A percentile compares a stretch with the other conserved stretches of the same genome.
Conservation (phyloP, 2,329 filamentous ascomycete genomes). For the Hymenoscyphus fructigenus region DNA sequence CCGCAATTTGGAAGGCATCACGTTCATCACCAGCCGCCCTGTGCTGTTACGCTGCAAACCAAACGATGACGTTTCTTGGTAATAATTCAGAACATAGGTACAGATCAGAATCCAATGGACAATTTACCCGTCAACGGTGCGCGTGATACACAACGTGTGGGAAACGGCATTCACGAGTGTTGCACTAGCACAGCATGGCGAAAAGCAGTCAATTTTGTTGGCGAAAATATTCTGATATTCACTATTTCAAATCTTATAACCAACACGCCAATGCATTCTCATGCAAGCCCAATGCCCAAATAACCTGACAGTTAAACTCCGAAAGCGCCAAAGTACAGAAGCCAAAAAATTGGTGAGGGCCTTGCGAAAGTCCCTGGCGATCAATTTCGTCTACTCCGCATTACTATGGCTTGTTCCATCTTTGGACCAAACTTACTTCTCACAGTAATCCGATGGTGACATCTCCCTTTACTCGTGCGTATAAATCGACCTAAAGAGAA, state of each 20-base stretch:
- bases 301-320: background rate
- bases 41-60: background rate
- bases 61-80: background rate
- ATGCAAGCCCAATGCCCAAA: background rate
- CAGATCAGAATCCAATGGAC: background rate
- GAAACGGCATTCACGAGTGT: background rate
- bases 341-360: background rate
- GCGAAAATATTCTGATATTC: background rate
- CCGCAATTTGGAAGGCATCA: background rate
- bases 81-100: background rate
- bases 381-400: conserved; percentile 5
- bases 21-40: background rate
- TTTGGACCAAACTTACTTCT: conserved; percentile 16
- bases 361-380: background rate
- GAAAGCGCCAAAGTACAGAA: conserved; percentile 2
- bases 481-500: conserved; percentile 34
- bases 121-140: background rate
- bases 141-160: background rate
- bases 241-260: background rate
- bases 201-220: background rate
- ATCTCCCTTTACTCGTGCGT: conserved; percentile 37
- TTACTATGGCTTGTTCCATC: conserved; percentile 7
- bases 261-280: background rate
- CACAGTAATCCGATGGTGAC: conserved; percentile 42
- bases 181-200: background rate